Evolutionary conservation across 345 rosid genomes (phyloP), one percentile per base, ranked within the genome.

Genomic region (Clausena lansium): DNA sequence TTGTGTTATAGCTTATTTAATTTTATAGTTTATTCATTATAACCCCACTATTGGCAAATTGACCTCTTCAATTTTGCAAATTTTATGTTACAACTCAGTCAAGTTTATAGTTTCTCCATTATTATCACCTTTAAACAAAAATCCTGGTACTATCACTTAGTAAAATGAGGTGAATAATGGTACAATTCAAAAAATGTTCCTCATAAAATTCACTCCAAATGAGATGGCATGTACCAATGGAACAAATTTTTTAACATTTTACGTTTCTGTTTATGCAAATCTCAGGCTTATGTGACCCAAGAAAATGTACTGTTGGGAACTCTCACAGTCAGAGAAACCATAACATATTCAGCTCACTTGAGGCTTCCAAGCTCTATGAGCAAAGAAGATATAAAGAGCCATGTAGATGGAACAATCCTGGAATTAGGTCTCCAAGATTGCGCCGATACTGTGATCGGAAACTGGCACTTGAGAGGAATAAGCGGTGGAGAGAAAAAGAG

Each of bases 401-500:
- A 84, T 63, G 91, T 92, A 38, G 91, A 92, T 13, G 90, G 85
- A 61, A 90, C 88, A 47, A 82, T 92, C 71, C 69, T 82, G 60
- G 92, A 89, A 68, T 75, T 92, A 84, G 97, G 97, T 32, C 92
- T 92, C 59, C 94, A 90, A 35, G 97, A 92, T 22, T 92, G 97
- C 27, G 79, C 85, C 2, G 92, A 90, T 58, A 71, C 87, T 24
- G 17, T 85, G 71, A 84, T 92, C 9, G 97, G 97, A 47, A 87
- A 84, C 84, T 92, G 97, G 94, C 97, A 92, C 73, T 67, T 83
- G 78, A 87, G 97, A 86, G 97, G 97, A 14, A 82, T 90, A 77
- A 92, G 97, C 71, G 97, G 97, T 15, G 97, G 97, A 4, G 97
- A 92, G 81, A 92, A 82, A 88, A 92, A 92, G 87, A 79, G 97